Evolutionary conservation across 257 asterid species (phyloP), one percentile per base, ranked within the genome.

Genomic region (Forsythia viridissima): DNA sequence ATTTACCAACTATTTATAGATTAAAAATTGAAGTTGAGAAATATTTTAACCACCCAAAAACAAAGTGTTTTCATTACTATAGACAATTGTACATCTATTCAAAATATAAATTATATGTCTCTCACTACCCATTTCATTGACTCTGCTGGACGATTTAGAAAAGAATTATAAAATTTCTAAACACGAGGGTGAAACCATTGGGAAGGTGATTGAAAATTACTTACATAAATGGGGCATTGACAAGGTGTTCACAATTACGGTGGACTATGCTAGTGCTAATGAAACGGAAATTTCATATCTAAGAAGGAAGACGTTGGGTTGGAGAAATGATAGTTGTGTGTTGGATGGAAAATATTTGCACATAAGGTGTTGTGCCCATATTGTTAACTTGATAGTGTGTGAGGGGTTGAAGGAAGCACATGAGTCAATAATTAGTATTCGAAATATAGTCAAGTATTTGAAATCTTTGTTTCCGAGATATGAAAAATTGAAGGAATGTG

Each of bases 211-310:
- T 20, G 81, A 78, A 13, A 1, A 3, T 16, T 78, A 65, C 40
- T 39, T 55, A 30, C 10, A 21, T 2, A 34, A 70, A 10, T 78
- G 61, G 46, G 20, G n/a, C 4, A 21, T 78, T 52, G 38, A 52
- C 0, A 78, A 38, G 34, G 44, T 70, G 12, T 52, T 78, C 34
- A 48, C 63, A 0, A 59, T 78, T 40, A 70, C 63, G 0, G 10
- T 39, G 3, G 76, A 78, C 20, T 70, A 78, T 70, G 81, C 46
- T 46, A 0, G 4, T 34, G 40, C 18, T 2, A 77, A 69, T 77
- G 68, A 68, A 40, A 39, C 4, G 15, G 52, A 40, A 0, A 55
- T 77, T 43, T 5, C 36, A 15, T 52, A 77, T 44, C 5, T 63
- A 3, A 61, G 65, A 63, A 30, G 18, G 18, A 48, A 48, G 59